These are phyloP conservation scores for Starmera quercuum DNA, from an alignment of 805 yeast genomes.

Conservation along the genomic window DNA sequence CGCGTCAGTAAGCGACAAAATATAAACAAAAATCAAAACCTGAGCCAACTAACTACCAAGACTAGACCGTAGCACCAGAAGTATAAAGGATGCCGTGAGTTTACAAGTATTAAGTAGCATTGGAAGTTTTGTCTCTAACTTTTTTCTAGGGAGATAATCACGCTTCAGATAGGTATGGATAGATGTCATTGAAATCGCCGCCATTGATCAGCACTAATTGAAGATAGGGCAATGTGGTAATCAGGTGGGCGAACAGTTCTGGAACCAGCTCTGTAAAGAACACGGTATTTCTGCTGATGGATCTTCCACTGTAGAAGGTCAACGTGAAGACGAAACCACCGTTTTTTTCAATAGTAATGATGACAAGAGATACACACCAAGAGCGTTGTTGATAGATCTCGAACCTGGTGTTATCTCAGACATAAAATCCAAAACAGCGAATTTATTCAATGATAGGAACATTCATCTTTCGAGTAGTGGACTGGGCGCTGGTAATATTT, in stretches of 20 bases:
- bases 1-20: too few relatives aligned
- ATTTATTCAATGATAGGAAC: constrained; percentile 78
- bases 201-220: constrained; percentile 1
- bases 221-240: constrained; percentile 86
- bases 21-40: too few relatives aligned
- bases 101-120: too few relatives aligned
- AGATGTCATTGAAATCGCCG: not conserved
- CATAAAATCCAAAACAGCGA: constrained; percentile 42
- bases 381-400: constrained; percentile 77
- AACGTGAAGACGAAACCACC: constrained; percentile 66
- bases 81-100: too few relatives aligned
- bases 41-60: too few relatives aligned
- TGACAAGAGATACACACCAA: constrained; percentile 74
- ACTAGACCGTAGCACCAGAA: too few relatives aligned
- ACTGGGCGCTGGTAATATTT: constrained; percentile 92
- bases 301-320: constrained; percentile 10
- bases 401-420: constrained; percentile 85
- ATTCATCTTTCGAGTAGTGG: constrained; percentile 75
- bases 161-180: constrained; percentile 50
- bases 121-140: too few relatives aligned
- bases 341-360: constrained; percentile 77
- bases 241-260: constrained; percentile 87
- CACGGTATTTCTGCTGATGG: constrained; percentile 61
- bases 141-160: constrained; percentile 48
- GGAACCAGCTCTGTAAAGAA: constrained; percentile 82